phyloP scores from a whole-genome alignment of 1,139 yeast genomes.

The Hyphopichia burtonii region DNA sequence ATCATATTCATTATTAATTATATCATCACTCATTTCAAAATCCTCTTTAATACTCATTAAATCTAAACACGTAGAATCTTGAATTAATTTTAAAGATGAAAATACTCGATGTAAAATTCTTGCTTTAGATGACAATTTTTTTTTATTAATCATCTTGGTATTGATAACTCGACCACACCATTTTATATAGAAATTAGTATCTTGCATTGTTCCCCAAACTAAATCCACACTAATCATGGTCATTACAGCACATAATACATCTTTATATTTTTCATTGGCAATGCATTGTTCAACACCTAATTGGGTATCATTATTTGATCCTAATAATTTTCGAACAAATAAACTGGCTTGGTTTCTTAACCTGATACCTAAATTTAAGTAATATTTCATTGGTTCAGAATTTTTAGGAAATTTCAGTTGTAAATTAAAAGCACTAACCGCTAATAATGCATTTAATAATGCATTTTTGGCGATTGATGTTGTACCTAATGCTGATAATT shows the following conservation, averaged over 20 bases:
- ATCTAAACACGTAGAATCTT: constrained; percentile 66
- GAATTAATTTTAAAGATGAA: constrained; percentile 71
- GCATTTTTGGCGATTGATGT: constrained; percentile 80
- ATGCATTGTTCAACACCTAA: constrained; percentile 52
- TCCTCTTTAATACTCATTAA: constrained; percentile 39
- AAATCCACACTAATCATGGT: constrained; percentile 88
- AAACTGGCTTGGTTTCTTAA: constrained; percentile 73
- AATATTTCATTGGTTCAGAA: constrained; percentile 65
- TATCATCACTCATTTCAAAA: constrained; percentile 22
- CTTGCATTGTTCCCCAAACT: constrained; percentile 91
- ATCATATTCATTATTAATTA: constrained; percentile 26
- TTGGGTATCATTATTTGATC: constrained; percentile 31
- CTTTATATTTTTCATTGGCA: constrained; percentile 72
- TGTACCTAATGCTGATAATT: constrained; percentile 68
- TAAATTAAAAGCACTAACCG: constrained; percentile 79
- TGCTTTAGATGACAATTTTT: constrained; percentile 73
- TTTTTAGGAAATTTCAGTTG: constrained; percentile 67
- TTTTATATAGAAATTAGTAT: constrained; percentile 70
- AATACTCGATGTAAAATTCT: constrained; percentile 74
- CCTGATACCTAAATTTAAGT: constrained; percentile 68
- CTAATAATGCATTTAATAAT: constrained; percentile 72
- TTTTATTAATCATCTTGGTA: constrained; percentile 65
- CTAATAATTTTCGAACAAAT: constrained; percentile 54
- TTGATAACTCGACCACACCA: constrained; percentile 77
- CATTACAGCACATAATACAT: constrained; percentile 77